Conservation (phyloP, 306 rosid species). For the Begonia fuchsioides region DNA sequence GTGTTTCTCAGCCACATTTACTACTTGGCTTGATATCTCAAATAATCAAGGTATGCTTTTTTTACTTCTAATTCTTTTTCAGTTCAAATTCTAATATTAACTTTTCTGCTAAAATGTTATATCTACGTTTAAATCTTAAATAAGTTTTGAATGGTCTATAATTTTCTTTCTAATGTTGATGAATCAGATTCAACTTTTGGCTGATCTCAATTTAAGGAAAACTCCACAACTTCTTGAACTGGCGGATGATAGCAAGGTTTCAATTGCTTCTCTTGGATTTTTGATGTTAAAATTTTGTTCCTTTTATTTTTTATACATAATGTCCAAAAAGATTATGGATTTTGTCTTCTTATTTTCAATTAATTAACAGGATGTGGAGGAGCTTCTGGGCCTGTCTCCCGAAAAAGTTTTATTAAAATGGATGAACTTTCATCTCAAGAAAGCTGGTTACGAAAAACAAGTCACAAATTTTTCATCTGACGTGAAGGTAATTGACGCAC, state of each 20-base stretch:
- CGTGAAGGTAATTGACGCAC: conserved; percentile 47
- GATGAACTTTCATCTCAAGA: conserved; percentile 97
- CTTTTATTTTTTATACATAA: neutral
- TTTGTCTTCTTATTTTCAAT: too few relatives aligned
- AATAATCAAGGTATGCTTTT: conserved; percentile 58
- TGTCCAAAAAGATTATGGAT: neutral
- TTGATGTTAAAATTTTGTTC: neutral
- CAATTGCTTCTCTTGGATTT: conserved; percentile 9
- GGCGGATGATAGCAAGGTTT: conserved; percentile 87
- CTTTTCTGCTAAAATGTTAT: neutral
- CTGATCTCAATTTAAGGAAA: conserved; percentile 92
- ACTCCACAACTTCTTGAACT: conserved; percentile 96
- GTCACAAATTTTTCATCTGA: conserved; percentile 96
- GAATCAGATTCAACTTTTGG: conserved; percentile 78
- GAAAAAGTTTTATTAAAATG: conserved; percentile 91
- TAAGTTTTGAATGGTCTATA: conserved; percentile 7
- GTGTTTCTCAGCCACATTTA: conserved; percentile 62
- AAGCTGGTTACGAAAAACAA: conserved; percentile 82
- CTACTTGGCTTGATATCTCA: conserved; percentile 94
- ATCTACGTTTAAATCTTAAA: conserved; percentile 6
- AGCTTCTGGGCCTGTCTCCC: conserved; percentile 82
- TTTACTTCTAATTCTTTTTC: conserved; percentile 1
- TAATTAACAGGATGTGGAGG: conserved; percentile 79
- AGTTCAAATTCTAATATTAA: neutral
- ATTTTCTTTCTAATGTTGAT: conserved; percentile 13